Evolutionary conservation across 2,329 filamentous ascomycete genomes (phyloP), one percentile per base, ranked within the genome.

Genomic region (Emmonsiellopsis sp.): DNA sequence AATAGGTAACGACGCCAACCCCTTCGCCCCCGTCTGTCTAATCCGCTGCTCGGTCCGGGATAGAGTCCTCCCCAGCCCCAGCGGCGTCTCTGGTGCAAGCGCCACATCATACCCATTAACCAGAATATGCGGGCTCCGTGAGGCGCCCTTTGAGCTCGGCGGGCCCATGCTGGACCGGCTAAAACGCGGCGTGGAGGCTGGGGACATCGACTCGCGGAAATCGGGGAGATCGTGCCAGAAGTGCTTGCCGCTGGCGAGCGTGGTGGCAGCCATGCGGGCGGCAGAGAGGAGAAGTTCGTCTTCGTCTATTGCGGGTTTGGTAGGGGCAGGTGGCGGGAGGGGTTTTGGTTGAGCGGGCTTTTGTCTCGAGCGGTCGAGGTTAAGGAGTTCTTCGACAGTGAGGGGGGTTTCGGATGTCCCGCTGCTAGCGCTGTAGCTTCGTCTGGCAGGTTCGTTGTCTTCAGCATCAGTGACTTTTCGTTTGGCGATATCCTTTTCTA

Each of bases 1-100:
- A 33, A 60, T 54, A 6, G 58, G 58, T 21, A 57, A 55, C 40
- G 68, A 71, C 5, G 73, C 72, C 47, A 75, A 56, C 0, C 73
- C 73, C 42, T 65, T 69, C 5, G 69, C 72, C 10, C 72, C 73
- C 5, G 72, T 74, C 43, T 62, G 54, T 39, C 72, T 63, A 34
- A 74, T 71, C 33, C 72, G 63, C 57, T 71, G 64, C 55, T 75
- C 73, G 0, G 71, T 73, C 14, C 72, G 66, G 44, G 72, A 74
- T 52, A 75, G 58, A 7, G 65, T 67, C 34, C 67, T 62, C 5
- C 70, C 70, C 5, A 70, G 61, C 9, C 70, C 71, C 27, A 69
- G 60, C 13, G 68, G 64, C 1, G 62, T 65, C 40, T 68, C 64
- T 17, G 70, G 69, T 8, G 69, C 69, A 53, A 72, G 63, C 2